phyloP scores from a whole-genome alignment of 1,284 basidiomycete species.

The Anthracocystis walkeri region DNA sequence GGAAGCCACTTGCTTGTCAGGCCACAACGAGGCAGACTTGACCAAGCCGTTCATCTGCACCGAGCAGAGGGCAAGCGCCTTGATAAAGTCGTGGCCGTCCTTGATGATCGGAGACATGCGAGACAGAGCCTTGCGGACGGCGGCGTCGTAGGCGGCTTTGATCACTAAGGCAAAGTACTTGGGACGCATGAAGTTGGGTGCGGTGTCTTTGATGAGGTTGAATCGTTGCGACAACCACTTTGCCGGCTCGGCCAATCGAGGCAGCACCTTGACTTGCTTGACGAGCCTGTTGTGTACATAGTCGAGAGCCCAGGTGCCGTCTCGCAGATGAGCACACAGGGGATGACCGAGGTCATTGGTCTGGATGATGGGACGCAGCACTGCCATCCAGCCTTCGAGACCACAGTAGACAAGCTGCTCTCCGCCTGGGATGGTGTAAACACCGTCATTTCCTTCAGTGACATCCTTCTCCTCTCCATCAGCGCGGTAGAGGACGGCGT shows the following conservation, averaged over 20 bases:
- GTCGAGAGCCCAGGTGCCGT: conserved; percentile 64
- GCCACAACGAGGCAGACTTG: conserved; percentile 63
- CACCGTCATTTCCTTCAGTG: conserved; percentile 58
- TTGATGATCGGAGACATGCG: conserved; percentile 60
- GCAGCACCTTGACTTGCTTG: conserved; percentile 71
- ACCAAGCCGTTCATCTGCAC: conserved; percentile 66
- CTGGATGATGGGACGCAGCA: conserved; percentile 50
- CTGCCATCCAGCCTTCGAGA: conserved; percentile 62
- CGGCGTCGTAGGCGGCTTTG: conserved; percentile 58
- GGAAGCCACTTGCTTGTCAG: conserved; percentile 59
- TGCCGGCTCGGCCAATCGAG: conserved; percentile 48
- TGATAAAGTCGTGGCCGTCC: conserved; percentile 62
- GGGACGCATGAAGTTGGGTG: conserved; percentile 63
- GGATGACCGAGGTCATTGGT: conserved; percentile 64
- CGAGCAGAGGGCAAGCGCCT: conserved; percentile 58
- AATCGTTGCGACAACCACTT: conserved; percentile 62
- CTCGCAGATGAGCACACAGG: conserved; percentile 60
- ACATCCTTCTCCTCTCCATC: conserved; percentile 65
- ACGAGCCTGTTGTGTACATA: conserved; percentile 74
- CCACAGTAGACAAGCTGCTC: conserved; percentile 61
- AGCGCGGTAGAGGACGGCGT: conserved; percentile 62
- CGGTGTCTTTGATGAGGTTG: conserved; percentile 53
- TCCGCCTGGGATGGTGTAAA: conserved; percentile 52
- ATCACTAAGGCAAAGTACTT: conserved; percentile 66
- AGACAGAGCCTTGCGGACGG: conserved; percentile 47